Evolutionary conservation across 305 asterid species (phyloP).

Genomic region (Fraxinus albicans): DNA sequence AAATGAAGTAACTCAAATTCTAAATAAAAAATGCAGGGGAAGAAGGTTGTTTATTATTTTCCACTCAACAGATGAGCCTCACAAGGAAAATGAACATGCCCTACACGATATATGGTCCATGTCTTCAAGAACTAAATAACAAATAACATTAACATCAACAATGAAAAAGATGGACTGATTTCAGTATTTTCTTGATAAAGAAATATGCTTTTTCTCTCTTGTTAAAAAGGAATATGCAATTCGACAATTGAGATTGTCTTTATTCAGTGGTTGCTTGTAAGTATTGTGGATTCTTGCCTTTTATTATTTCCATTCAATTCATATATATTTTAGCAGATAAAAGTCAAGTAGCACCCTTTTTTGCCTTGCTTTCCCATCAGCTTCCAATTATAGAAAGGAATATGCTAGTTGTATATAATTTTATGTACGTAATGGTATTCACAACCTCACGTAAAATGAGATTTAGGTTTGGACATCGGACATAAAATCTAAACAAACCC

Average conservation of each 20-base stretch:
- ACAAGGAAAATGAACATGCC: neutral
- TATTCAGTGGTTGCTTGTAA: constrained; percentile 12
- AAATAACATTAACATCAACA: neutral
- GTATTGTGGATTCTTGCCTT: neutral
- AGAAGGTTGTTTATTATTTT: no score
- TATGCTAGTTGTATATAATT: no score
- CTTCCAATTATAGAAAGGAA: neutral
- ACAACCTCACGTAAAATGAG: no score
- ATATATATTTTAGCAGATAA: constrained; percentile 18
- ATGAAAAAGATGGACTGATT: neutral
- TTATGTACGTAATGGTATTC: no score
- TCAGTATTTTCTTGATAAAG: neutral
- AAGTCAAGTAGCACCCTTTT: constrained; percentile 24
- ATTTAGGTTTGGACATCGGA: no score
- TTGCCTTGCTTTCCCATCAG: neutral
- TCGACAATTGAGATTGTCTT: constrained; percentile 10
- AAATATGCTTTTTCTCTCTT: neutral
- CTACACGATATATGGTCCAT: neutral
- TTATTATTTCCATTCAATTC: constrained; percentile 10
- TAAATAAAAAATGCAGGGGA: no score
- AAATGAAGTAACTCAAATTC: neutral
- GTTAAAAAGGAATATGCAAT: constrained; percentile 8
- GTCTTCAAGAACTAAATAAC: neutral
- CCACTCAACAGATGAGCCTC: neutral
- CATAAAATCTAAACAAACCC: no score